These are phyloP conservation scores for Paracorniculantispora psalliotae DNA, from an alignment of 2,329 filamentous ascomycete genomes.

Conservation along the genomic window DNA sequence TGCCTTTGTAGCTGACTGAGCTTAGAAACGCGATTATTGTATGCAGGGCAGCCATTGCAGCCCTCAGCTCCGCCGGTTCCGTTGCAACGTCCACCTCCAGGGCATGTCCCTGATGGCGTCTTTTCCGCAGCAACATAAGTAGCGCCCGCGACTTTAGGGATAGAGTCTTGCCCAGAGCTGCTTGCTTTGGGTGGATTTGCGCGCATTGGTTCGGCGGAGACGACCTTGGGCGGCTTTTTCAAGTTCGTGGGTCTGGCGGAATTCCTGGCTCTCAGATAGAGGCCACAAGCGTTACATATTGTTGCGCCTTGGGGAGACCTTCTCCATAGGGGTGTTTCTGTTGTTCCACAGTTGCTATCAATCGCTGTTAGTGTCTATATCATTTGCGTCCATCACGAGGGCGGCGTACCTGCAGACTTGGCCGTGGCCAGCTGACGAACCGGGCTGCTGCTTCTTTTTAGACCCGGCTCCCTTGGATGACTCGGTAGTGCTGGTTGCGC, in stretches of 20 bases:
- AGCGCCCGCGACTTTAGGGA: constrained; percentile 43
- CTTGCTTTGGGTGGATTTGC: constrained; percentile 35
- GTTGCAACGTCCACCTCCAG: constrained; percentile 90
- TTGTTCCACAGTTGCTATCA: constrained; percentile 86
- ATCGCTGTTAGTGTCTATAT: not conserved
- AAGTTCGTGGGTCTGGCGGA: constrained; percentile 84
- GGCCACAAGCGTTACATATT: constrained; percentile 95
- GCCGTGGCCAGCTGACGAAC: constrained; percentile 5
- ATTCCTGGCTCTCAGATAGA: constrained; percentile 92
- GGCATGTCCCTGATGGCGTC: constrained; percentile 78
- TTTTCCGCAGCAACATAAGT: constrained; percentile 76
- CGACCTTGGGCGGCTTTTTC: constrained; percentile 64
- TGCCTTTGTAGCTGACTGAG: constrained; percentile 55
- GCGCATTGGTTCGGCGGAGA: constrained; percentile 38
- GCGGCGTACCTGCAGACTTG: constrained; percentile 13
- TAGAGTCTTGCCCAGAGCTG: constrained; percentile 35
- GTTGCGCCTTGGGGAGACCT: constrained; percentile 88
- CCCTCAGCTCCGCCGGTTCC: constrained; percentile 93
- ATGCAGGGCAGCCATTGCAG: constrained; percentile 92
- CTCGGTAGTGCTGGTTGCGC: constrained; percentile 22
- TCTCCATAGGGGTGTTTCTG: constrained; percentile 89
- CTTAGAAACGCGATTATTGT: constrained; percentile 94
- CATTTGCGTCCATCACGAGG: not conserved
- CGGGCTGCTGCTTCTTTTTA: constrained; percentile 13
- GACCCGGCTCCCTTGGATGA: not conserved